Conservation (phyloP, 371 early-diverging fungal species). For the Apophysomyces sp. region DNA sequence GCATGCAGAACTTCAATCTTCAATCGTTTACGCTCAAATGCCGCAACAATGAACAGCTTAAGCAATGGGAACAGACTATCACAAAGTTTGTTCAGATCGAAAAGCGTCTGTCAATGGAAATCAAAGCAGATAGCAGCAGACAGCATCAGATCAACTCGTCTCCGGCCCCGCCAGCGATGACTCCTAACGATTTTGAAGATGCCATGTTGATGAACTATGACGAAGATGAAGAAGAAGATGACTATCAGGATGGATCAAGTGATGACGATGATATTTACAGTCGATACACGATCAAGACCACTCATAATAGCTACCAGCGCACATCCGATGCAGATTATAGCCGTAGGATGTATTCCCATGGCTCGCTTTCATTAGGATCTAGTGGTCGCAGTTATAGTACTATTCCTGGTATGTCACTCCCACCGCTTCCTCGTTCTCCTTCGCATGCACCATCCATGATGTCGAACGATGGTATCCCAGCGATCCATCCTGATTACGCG, state of each 20-base stretch:
- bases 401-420: conserved; percentile 20
- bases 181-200: neutral
- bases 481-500: neutral
- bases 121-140: conserved; percentile 4
- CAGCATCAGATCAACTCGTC: neutral
- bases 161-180: neutral
- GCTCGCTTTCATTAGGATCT: neutral
- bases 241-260: conserved; percentile 22
- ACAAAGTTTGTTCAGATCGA: conserved; percentile 44
- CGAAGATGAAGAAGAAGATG: conserved; percentile 18
- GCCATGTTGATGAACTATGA: neutral
- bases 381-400: conserved; percentile 5
- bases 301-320: neutral
- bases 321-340: neutral
- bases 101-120: conserved; percentile 7
- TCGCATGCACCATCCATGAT: neutral
- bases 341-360: neutral
- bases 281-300: neutral
- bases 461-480: neutral
- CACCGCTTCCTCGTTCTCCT: conserved; percentile 30
- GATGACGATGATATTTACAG: neutral
- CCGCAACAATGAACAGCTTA: conserved; percentile 85
- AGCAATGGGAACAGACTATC: conserved; percentile 78
- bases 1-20: conserved; percentile 46
- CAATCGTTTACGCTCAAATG: conserved; percentile 87